Evolutionary conservation across 805 yeast species (phyloP).

Genomic region (Ogataea nitratoaversa): DNA sequence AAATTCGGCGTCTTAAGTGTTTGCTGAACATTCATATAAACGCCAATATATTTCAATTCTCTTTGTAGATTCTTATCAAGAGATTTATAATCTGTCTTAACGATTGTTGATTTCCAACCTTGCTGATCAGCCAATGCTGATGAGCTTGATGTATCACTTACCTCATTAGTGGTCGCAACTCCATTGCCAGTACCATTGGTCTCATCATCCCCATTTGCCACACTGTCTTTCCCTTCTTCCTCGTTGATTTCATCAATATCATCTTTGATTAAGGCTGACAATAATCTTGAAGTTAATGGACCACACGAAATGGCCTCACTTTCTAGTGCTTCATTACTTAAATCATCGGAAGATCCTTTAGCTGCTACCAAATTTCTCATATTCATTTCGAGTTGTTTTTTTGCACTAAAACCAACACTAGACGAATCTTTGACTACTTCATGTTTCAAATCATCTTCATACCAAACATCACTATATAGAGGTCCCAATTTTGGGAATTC

Average conservation of each 20-base stretch:
- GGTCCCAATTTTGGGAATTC: slow-evolving; percentile 84
- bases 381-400: slow-evolving; percentile 19
- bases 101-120: slow-evolving; percentile 43
- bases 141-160: slow-evolving; percentile 13
- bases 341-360: slow-evolving; percentile 52
- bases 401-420: slow-evolving; percentile 13
- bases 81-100: slow-evolving; percentile 63
- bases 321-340: slow-evolving; percentile 61
- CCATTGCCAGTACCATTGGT: slow-evolving; percentile 11
- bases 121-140: slow-evolving; percentile 36
- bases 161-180: slow-evolving; percentile 4
- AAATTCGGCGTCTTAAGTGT: slow-evolving; percentile 32
- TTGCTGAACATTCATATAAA: slow-evolving; percentile 61
- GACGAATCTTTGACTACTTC: slow-evolving; percentile 19
- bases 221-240: slow-evolving; percentile 10
- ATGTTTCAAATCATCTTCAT: slow-evolving; percentile 61
- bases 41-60: slow-evolving; percentile 87
- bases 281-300: slow-evolving; percentile 77
- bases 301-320: slow-evolving; percentile 82
- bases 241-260: slow-evolving; percentile 19
- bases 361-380: slow-evolving; percentile 35
- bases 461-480: slow-evolving; percentile 79
- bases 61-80: slow-evolving; percentile 85
- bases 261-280: slow-evolving; percentile 71
- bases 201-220: slow-evolving; percentile 7